A percentile compares a stretch with the other conserved stretches of the same genome.
Evolutionary conservation across 257 asterid species (phyloP).

Genomic region (Craterostigma plantagineum): DNA sequence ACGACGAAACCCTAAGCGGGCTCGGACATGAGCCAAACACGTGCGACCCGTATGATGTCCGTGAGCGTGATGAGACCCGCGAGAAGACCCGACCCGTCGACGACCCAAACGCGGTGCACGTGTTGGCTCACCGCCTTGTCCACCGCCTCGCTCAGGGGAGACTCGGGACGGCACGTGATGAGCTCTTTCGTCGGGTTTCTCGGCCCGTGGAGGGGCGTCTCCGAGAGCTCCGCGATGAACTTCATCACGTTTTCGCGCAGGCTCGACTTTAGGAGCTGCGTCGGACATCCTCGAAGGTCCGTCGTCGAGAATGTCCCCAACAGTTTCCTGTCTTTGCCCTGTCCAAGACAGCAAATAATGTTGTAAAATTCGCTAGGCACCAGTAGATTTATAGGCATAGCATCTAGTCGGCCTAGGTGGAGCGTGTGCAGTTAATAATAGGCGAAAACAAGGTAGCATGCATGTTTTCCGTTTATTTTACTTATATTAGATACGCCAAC

Average conservation of each 20-base stretch:
- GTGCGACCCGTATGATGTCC: slow-evolving; percentile 32
- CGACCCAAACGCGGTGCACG: slow-evolving; percentile 80
- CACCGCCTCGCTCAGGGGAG: slow-evolving; percentile 44
- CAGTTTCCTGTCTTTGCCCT: slow-evolving; percentile 50
- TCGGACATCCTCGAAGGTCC: slow-evolving; percentile 56
- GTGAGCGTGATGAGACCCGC: slow-evolving; percentile 52
- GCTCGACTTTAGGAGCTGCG: slow-evolving; percentile 28
- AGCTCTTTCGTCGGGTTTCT: slow-evolving; percentile 31
- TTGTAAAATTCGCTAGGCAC: no score
- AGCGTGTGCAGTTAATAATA: no score
- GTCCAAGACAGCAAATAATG: neutral
- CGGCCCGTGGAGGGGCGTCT: slow-evolving; percentile 27
- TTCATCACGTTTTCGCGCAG: slow-evolving; percentile 28
- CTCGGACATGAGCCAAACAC: slow-evolving; percentile 41
- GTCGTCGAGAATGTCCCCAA: slow-evolving; percentile 80
- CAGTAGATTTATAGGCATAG: no score
- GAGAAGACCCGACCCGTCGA: slow-evolving; percentile 32
- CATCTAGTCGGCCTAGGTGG: no score
- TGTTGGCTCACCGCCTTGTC: slow-evolving; percentile 39
- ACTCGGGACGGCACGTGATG: slow-evolving; percentile 29
- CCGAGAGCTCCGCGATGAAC: slow-evolving; percentile 32
- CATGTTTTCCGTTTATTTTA: no score
- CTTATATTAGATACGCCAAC: no score
- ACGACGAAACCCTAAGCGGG: slow-evolving; percentile 8
- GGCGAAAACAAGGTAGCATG: no score